A percentile compares a stretch with the other conserved stretches of the same genome.
phyloP scores from a whole-genome alignment of 73 alveolate species.

The Blepharisma japonicum region DNA sequence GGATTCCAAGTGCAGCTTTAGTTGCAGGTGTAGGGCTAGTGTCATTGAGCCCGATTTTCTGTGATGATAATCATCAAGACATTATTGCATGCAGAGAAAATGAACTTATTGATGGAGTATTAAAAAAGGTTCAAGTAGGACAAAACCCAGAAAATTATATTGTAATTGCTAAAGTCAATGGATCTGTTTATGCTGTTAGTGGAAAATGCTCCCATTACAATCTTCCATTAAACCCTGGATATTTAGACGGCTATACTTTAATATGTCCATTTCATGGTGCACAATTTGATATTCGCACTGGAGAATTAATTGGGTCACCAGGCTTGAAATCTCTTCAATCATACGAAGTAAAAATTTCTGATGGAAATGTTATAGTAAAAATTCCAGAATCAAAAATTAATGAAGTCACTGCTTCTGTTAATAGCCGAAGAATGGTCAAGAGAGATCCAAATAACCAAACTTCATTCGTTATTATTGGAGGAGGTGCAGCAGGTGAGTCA shows the following conservation, averaged over 20 bases:
- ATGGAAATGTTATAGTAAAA: constrained; percentile 58
- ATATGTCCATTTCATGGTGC: constrained; percentile 90
- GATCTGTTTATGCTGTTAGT: constrained; percentile 36
- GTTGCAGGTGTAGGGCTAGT: too few relatives aligned
- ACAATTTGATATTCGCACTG: constrained; percentile 64
- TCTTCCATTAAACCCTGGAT: constrained; percentile 72
- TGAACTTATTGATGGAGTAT: constrained; percentile 46
- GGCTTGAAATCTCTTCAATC: constrained; percentile 70
- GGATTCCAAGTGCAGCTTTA: too few relatives aligned
- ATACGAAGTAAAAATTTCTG: constrained; percentile 54
- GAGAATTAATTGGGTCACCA: constrained; percentile 81
- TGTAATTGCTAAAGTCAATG: not conserved
- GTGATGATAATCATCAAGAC: too few relatives aligned
- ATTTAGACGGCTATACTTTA: constrained; percentile 67
- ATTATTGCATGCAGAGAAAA: constrained; percentile 8
- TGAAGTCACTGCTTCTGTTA: constrained; percentile 35
- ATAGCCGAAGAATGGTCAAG: constrained; percentile 54
- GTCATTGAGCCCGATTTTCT: too few relatives aligned
- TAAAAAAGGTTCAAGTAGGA: constrained; percentile 53
- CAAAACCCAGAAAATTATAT: constrained; percentile 48
- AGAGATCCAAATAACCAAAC: constrained; percentile 61
- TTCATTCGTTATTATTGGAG: constrained; percentile 76
- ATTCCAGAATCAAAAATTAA: constrained; percentile 50
- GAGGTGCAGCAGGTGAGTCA: constrained; percentile 79
- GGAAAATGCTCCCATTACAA: constrained; percentile 86